Evolutionary conservation across 1,284 basidiomycete species (phyloP), one percentile per base, ranked within the genome.

Genomic region (Ceratorhiza oryzae-sativae): DNA sequence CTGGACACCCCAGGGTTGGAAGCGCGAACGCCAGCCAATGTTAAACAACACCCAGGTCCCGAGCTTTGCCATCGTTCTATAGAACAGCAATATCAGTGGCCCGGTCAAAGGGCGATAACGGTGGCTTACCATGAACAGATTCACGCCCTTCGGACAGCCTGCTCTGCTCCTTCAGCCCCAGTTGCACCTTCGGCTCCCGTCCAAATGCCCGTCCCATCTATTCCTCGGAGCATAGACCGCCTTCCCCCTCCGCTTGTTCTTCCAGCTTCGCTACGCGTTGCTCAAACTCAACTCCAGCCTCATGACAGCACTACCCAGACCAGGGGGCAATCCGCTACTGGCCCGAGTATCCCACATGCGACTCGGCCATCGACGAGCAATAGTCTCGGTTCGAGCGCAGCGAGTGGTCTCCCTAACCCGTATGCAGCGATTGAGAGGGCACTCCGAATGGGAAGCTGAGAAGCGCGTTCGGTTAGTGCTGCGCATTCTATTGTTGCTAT

Each of bases 351-450:
- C 23, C 63, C 63, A 18, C 32, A 68, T 25, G 51, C 63, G 27
- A 68, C 63, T 2, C 49, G 63, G 15, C 56, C 56, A 42, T 56
- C 62, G 1, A 32, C 62, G 34, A 39, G 45, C 48, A n/a, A 5
- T 34, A 23, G 15, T 10, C 18, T 48, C 18, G 39, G 13, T 32
- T 39, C 49, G 10, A 41, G 25, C n/a, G 18, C 18, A 27, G 30
- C 42, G 15, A 12, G 18, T 15, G 39, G 36, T 30, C 36, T 56
- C 10, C 46, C 63, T 20, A 68, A 68, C 32, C 63, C 63, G 1
- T 68, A 68, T 27, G 63, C 36, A 27, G 63, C 63, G 23, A 68
- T 68, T 30, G 63, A 20, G 30, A 56, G 25, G 63, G 63, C 46
- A 12, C 49, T 65, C 49, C 63, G 63, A 3, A 51, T 39, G 4